Evolutionary conservation across 495 filamentous ascomycete species (phyloP), one percentile per base, ranked within the genome.

Genomic region (Penicillium pancosmium): DNA sequence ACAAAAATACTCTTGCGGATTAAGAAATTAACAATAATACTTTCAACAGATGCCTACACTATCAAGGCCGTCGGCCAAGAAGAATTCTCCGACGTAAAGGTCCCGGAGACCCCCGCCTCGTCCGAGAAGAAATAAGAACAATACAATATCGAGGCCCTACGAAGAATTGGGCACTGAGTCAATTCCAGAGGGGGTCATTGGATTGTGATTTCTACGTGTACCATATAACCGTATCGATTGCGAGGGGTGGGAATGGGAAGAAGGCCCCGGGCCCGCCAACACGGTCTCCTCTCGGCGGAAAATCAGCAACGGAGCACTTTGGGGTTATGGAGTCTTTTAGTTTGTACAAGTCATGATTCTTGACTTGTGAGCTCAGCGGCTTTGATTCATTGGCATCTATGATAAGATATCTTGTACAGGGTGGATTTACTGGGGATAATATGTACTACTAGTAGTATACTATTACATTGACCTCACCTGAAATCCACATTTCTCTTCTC

Each of bases 71-170:
- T 99, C 68, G 88, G 92, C 36, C 95, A 98, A 76, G 94, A 99
- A 73, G 92, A 99, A 59, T 99, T 99, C 83, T 91, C 93, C 64
- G 94, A 99, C 70, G 92, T 99, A 55, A 84, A 85, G 66, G 86
- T 96, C 44, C 92, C 93, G 50, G 88, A 89, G 67, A 78, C 82
- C 7, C 88, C 89, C 47, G 73, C 21, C 21, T 19, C 23, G 12
- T 10, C 46, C 46, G 46, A 48, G 46, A 67, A 56, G 52, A 64
- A 58, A 55, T 52, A 58, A 55, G 41, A 19, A 44, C 52, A 21
- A 23, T 23, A 48, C 34, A 18, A 35, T 44, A 19, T 31, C 51
- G 50, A 33, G n/a, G 50, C 34, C 33, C 33, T 21, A 3, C 10
- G 2, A 21, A 5, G 15, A 44, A 35, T 19, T 16, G 50, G 36